Conservation (phyloP, 2,329 filamentous ascomycete species). For the Dactylella cylindrospora region DNA sequence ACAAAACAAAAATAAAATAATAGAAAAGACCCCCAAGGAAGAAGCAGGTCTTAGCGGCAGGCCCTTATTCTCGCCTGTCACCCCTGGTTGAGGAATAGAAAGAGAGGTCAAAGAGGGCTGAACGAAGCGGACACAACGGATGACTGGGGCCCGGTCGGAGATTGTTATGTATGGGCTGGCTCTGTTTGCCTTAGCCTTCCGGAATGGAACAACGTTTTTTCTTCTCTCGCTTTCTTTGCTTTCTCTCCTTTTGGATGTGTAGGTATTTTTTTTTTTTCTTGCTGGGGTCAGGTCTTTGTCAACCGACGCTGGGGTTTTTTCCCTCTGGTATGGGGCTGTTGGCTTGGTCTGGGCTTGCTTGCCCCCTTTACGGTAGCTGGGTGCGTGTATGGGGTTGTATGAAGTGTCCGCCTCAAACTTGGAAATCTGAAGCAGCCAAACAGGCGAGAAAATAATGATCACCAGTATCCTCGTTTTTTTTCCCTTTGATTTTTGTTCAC, state of each 20-base stretch:
- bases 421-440: too few species aligned
- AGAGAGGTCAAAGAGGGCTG: conserved; percentile 36
- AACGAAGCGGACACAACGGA: conserved; percentile 41
- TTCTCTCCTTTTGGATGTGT: too few species aligned
- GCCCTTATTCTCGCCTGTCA: conserved; percentile 26
- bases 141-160: conserved; percentile 43
- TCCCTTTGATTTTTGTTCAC: background rate
- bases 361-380: conserved; percentile 31
- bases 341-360: conserved; percentile 31
- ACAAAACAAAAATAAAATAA: conserved; percentile 20
- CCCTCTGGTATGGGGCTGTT: conserved; percentile 28
- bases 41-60: conserved; percentile 17
- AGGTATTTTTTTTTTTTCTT: too few species aligned
- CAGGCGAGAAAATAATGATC: conserved; percentile 67
- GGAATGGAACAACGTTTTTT: conserved; percentile 45
- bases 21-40: background rate
- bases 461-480: conserved; percentile 56
- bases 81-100: too few species aligned
- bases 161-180: too few species aligned
- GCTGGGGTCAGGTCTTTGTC: too few species aligned
- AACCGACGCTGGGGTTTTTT: too few species aligned
- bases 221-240: conserved; percentile 30
- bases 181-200: conserved; percentile 45
- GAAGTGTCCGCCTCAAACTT: conserved; percentile 44
- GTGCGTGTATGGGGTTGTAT: conserved; percentile 31